Evolutionary conservation across 257 asterid species (phyloP), one percentile per base, ranked within the genome.

Genomic region (Knoxia roxburghii): DNA sequence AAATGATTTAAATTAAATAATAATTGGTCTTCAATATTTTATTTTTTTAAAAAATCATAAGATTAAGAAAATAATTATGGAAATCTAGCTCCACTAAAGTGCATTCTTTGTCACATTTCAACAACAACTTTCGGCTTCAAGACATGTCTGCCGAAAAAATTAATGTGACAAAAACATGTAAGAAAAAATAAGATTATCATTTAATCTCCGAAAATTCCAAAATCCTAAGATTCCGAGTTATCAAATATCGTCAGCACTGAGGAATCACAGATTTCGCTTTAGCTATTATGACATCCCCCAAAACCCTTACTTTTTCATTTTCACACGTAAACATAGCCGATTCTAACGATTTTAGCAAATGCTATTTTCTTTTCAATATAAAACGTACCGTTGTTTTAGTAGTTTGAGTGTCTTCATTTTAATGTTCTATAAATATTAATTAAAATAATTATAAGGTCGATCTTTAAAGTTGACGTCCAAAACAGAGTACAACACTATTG

Each of bases 221-320:
- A 58, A 77, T 73, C 77, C 73, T 73, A 76, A n/a, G 81, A 78
- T 81, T 79, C 77, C 72, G 50, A n/a, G 57, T 80, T 75, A 78
- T 77, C 78, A 49, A n/a, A 72, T 78, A 68, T 72, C 79, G 74
- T 78, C 80, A 76, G 64, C 73, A 64, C 67, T 46, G 63, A 50
- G 24, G 7, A 35, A 8, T 37, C 20, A 17, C 67, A 46, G 20
- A 15, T 32, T 65, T 33, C 4, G 3, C n/a, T 21, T 35, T 50
- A 40, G 52, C n/a, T 24, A 53, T 67, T 49, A 26, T 48, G 53
- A 17, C 23, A 20, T n/a, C 23, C 24, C 33, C 9, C 49, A 51
- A 51, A 10, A 17, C 7, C 10, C 32, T 5, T 32, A 21, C 2
- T 60, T 35, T 60, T 7, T 46, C 11, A 54, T 43, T 60, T 26